Evolutionary conservation across 1,139 yeast species (phyloP).

Genomic region (Spencermartinsiella ligniputridi): DNA sequence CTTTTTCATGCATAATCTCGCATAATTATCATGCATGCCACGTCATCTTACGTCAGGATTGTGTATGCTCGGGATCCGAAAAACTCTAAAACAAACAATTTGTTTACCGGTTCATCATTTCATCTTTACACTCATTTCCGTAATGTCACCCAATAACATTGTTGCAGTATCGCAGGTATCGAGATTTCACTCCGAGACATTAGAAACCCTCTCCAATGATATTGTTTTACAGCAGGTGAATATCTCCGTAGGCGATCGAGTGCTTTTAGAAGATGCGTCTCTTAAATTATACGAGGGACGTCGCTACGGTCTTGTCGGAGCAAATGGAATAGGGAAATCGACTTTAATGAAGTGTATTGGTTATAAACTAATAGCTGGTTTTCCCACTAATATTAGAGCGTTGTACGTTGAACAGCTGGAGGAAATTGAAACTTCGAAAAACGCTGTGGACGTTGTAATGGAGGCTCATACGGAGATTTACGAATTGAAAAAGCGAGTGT

Average conservation of each 20-base stretch:
- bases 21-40: no score
- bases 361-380: not conserved
- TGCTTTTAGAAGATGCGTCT: not conserved
- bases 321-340: conserved; percentile 97
- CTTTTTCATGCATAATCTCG: not conserved
- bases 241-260: not conserved
- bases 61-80: no score
- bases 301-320: conserved; percentile 82
- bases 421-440: not conserved
- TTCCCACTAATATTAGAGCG: not conserved
- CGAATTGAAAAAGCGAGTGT: not conserved
- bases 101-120: no score
- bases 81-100: no score
- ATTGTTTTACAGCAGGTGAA: not conserved
- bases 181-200: not conserved
- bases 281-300: not conserved
- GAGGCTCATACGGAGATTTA: not conserved
- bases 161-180: not conserved
- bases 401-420: not conserved
- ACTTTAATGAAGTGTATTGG: conserved; percentile 65
- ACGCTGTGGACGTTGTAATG: not conserved
- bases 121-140: no score
- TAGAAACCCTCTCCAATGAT: not conserved
- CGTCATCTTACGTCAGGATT: no score
- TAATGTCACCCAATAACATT: no score